phyloP scores from a whole-genome alignment of 768 basidiomycete species.

The Serendipita vermifera region DNA sequence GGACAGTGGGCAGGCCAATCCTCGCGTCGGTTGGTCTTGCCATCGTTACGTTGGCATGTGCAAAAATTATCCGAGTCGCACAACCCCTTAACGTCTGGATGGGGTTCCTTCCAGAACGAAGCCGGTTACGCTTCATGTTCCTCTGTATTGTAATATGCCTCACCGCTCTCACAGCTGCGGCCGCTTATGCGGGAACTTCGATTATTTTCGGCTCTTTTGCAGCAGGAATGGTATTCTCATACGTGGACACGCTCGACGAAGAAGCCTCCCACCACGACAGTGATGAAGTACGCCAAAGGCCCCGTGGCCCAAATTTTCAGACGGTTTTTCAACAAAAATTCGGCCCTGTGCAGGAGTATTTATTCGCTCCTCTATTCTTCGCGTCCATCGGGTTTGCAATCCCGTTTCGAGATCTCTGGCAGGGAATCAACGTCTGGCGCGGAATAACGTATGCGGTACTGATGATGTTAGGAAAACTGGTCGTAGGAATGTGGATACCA shows the following conservation, averaged over 20 bases:
- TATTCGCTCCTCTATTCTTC: conserved; percentile 55
- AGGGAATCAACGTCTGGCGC: conserved; percentile 34
- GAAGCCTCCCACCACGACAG: background rate
- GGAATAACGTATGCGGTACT: conserved; percentile 45
- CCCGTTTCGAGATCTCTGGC: conserved; percentile 34
- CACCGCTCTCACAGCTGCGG: conserved; percentile 20
- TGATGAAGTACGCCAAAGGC: conserved; percentile 17
- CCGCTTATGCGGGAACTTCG: conserved; percentile 44
- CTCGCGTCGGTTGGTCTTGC: conserved; percentile 43
- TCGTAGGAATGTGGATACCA: conserved; percentile 34
- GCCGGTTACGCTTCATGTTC: background rate
- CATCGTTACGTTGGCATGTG: conserved; percentile 26
- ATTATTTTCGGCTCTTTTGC: conserved; percentile 52
- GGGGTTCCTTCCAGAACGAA: background rate
- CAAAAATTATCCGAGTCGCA: conserved; percentile 20
- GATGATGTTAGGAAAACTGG: conserved; percentile 42
- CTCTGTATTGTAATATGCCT: background rate
- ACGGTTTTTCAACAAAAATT: conserved; percentile 28
- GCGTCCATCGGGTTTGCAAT: conserved; percentile 47
- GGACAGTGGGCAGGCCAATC: conserved; percentile 39
- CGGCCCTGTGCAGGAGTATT: conserved; percentile 26
- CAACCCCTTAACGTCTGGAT: conserved; percentile 13
- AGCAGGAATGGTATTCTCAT: conserved; percentile 37
- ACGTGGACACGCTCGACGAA: conserved; percentile 17
- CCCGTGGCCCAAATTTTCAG: conserved; percentile 15